Conservation (phyloP, 108 stramenopile species). For the Licmophora abbreviata region DNA sequence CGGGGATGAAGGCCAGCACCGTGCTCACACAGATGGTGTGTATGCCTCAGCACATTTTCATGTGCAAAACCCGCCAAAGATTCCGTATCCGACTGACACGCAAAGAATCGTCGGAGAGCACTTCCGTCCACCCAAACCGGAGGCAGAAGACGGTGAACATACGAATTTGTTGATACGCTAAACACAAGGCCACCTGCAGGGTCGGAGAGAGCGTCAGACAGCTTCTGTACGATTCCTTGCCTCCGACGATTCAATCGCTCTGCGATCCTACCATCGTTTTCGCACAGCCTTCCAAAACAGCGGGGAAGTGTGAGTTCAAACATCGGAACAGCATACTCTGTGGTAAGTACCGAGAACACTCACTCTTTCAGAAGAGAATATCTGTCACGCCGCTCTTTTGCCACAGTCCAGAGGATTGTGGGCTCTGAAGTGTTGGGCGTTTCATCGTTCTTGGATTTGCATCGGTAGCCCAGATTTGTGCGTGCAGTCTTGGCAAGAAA, state of each 20-base stretch:
- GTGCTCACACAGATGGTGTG: conserved; percentile 43
- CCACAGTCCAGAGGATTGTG: conserved; percentile 7
- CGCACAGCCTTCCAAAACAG: conserved; percentile 17
- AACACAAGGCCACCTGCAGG: no score
- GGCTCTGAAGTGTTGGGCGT: conserved; percentile 2
- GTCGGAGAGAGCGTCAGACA: no score
- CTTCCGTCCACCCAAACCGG: conserved; percentile 47
- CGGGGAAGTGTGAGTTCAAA: neutral
- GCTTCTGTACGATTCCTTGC: conserved; percentile 10
- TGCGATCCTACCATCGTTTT: conserved; percentile 13
- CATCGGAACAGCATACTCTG: neutral
- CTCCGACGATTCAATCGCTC: conserved; percentile 20
- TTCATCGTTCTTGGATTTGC: neutral
- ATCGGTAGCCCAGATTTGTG: conserved; percentile 5
- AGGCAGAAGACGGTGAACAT: no score
- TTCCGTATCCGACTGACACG: conserved; percentile 38
- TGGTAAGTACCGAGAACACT: conserved; percentile 7
- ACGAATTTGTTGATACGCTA: no score
- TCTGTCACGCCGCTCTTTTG: conserved; percentile 14
- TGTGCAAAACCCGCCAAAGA: conserved; percentile 14
- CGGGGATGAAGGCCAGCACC: conserved; percentile 32
- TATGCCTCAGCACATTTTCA: conserved; percentile 18
- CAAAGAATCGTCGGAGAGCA: conserved; percentile 40
- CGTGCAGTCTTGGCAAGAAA: conserved; percentile 39
- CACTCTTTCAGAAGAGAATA: conserved; percentile 16